Base-by-base conservation (phyloP, 345 rosid genomes). In the Citrus inodora region DNA sequence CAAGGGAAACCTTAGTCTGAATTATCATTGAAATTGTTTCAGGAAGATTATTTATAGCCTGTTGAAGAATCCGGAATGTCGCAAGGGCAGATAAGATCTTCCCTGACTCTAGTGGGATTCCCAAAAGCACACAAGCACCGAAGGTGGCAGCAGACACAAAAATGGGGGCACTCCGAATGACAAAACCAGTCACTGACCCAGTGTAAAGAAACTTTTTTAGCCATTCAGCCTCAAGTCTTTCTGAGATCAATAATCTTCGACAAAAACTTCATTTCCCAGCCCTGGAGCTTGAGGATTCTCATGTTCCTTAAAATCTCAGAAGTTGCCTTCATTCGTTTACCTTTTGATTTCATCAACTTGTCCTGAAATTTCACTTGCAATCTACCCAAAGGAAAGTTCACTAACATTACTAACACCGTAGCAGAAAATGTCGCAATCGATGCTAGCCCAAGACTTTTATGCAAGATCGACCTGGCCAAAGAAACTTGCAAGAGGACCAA, bases 201-300 rank as follows among this genome's bases (percentile, higher is more conserved):
- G 85, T 86, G 76, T 88, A 87, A 32, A 90, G 82, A 64, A 61
- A 87, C 80, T 81, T 90, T 60, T 86, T 90, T 76, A 92, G 70
- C 93, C 93, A 92, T 22, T 90, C 87, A 37, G 82, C 82, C 82
- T 92, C 92, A 27, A 27, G 37, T 75, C 37, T 80, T 80, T 67
- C 92, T 81, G 24, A 90, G 82, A 25, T 85, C 87, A 5, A 80
- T 63, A 65, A 92, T 85, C 86, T 88, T 92, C 30, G 89, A 85
- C 75, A 92, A 68, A 85, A 92, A 90, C 82, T 89, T 90, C 89
- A 90, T 89, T 74, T 92, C 97, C 94, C 97, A 92, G n/a, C 87
- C 92, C 64, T 92, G 94, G 70, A 92, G 92, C 79, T 92, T 92
- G 73, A 92, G 91, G 82, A 89, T 92, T 83, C 89, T 88, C 91